Evolutionary conservation across 768 basidiomycete species (phyloP).

Genomic region (Candolleomyces eurysporus): DNA sequence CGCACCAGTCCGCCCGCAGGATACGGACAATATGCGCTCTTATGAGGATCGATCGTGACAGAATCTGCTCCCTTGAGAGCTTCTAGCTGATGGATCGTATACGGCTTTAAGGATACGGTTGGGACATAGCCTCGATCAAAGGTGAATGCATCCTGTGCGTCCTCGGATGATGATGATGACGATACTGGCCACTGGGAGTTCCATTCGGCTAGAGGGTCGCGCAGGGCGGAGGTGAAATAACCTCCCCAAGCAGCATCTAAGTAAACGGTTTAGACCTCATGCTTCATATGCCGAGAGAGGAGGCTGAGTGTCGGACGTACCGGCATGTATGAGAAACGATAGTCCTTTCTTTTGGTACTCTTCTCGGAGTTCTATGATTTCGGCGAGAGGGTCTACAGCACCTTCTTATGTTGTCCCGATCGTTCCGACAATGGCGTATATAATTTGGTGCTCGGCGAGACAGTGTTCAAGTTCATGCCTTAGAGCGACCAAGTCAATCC

Average conservation of each 20-base stretch:
- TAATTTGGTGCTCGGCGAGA: constrained; percentile 26
- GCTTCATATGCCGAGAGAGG: neutral
- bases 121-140: constrained; percentile 21
- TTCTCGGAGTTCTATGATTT: constrained; percentile 33
- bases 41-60: constrained; percentile 40
- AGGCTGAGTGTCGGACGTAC: constrained; percentile 3
- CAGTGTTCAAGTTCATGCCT: constrained; percentile 23
- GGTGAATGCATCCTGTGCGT: constrained; percentile 1
- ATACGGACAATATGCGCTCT: constrained; percentile 42
- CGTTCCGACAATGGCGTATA: constrained; percentile 42
- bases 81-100: constrained; percentile 28
- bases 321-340: constrained; percentile 40
- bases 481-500: constrained; percentile 30
- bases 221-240: constrained; percentile 37
- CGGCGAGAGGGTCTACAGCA: constrained; percentile 37
- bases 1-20: constrained; percentile 38
- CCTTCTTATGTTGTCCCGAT: constrained; percentile 47
- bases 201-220: constrained; percentile 12
- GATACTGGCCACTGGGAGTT: neutral
- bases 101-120: constrained; percentile 22
- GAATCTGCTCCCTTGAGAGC: constrained; percentile 31
- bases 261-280: neutral
- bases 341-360: constrained; percentile 28
- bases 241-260: constrained; percentile 45
- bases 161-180: neutral